Percentiles rank a stretch among this genome's conserved stretches.
Conservation (phyloP, 2,329 filamentous ascomycete genomes). For the Exophiala oligosperma region DNA sequence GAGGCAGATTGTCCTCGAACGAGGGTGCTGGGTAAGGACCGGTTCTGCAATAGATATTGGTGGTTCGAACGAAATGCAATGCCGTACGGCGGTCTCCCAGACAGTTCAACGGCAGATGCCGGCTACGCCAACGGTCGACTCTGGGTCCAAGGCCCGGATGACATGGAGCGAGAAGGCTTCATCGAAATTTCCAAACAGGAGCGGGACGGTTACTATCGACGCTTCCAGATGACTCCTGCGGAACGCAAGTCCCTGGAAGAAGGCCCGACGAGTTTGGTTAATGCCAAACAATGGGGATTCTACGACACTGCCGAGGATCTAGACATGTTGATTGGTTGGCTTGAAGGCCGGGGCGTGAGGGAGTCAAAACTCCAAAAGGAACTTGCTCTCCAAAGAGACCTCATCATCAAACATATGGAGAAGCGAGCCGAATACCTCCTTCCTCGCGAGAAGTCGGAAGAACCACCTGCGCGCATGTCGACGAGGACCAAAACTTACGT, state of each 20-base stretch:
- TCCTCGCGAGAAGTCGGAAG: conserved; percentile 45
- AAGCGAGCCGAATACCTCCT: conserved; percentile 72
- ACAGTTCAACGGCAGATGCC: conserved; percentile 82
- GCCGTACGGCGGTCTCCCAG: conserved; percentile 86
- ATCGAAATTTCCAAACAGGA: conserved; percentile 73
- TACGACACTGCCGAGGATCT: conserved; percentile 78
- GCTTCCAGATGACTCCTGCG: conserved; percentile 78
- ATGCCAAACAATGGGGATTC: conserved; percentile 85
- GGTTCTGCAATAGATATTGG: conserved; percentile 98
- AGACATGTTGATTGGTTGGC: conserved; percentile 79
- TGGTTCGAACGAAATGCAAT: conserved; percentile 99
- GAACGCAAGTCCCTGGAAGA: conserved; percentile 87
- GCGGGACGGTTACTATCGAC: conserved; percentile 71
- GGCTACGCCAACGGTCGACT: conserved; percentile 91
- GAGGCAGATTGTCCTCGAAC: conserved; percentile 93
- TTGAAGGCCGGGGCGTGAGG: conserved; percentile 82
- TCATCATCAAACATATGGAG: conserved; percentile 77
- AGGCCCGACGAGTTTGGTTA: conserved; percentile 73
- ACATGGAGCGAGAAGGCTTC: conserved; percentile 81
- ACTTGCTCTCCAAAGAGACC: conserved; percentile 71
- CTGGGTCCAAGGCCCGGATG: conserved; percentile 94
- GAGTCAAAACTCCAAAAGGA: conserved; percentile 89
- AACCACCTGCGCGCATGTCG: conserved; percentile 56
- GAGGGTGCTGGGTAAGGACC: conserved; percentile 84
- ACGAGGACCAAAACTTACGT: conserved; percentile 63